Evolutionary conservation across 2,329 filamentous ascomycete genomes (phyloP).

Genomic region (Boeremia exigua): DNA sequence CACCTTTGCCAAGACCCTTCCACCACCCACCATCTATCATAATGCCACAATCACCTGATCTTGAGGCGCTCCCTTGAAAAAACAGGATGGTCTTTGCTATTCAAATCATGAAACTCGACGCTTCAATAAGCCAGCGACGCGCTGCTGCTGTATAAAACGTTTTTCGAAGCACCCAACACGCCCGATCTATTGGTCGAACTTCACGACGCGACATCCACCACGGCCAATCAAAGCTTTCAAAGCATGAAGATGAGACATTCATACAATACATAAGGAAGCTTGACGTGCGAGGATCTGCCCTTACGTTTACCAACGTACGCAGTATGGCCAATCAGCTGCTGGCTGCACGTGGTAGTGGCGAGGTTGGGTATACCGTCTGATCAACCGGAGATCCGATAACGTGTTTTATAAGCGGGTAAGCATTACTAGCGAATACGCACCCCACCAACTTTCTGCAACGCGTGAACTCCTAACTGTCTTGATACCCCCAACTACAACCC

Average conservation of each 20-base stretch:
- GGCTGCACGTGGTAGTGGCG: not conserved
- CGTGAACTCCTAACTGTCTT: too few relatives aligned
- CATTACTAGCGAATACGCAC: too few relatives aligned
- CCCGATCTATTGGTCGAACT: conserved; percentile 3
- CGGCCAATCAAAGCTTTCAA: conserved; percentile 9
- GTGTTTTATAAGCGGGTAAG: too few relatives aligned
- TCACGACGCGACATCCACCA: conserved; percentile 11
- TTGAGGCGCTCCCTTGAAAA: not conserved
- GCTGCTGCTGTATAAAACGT: not conserved
- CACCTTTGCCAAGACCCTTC: not conserved
- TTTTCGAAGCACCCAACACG: conserved; percentile 11
- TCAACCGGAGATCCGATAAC: too few relatives aligned
- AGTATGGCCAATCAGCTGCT: conserved; percentile 19
- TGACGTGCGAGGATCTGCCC: conserved; percentile 13
- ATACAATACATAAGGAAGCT: conserved; percentile 5
- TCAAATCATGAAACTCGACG: not conserved
- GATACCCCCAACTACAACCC: too few relatives aligned
- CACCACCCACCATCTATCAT: not conserved
- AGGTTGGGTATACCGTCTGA: too few relatives aligned
- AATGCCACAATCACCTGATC: not conserved
- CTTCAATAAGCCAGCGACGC: not conserved
- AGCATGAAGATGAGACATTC: conserved; percentile 14
- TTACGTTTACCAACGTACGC: conserved; percentile 8
- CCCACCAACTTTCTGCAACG: too few relatives aligned
- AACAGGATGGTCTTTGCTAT: not conserved